A percentile compares a stretch with the other conserved stretches of the same genome.
Conservation (phyloP, 108 stramenopile genomes). For the Epipyxis sp. region DNA sequence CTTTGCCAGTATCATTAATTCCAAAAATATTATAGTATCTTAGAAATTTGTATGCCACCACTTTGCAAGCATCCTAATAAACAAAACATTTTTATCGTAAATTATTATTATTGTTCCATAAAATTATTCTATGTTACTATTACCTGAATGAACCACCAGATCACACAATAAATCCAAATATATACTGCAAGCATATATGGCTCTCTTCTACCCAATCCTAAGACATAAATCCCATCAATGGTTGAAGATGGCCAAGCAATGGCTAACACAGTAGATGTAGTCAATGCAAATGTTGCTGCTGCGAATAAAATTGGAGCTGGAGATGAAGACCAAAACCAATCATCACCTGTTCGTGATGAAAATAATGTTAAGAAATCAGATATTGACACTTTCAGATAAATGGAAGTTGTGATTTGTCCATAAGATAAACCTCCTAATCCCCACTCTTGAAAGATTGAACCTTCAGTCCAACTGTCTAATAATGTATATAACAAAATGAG, state of each 20-base stretch:
- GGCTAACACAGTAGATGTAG: slow-evolving; percentile 34
- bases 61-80: slow-evolving; percentile 31
- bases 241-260: slow-evolving; percentile 33
- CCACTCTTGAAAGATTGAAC: slow-evolving; percentile 5
- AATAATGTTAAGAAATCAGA: slow-evolving; percentile 44
- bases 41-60: slow-evolving; percentile 25
- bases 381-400: slow-evolving; percentile 38
- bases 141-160: slow-evolving; percentile 31
- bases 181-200: slow-evolving; percentile 24
- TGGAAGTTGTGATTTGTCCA: slow-evolving; percentile 33
- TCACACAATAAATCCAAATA: slow-evolving; percentile 30
- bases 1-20: slow-evolving; percentile 13
- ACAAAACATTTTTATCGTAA: not conserved
- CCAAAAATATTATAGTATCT: slow-evolving; percentile 25
- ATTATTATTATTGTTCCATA: not conserved
- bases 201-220: slow-evolving; percentile 15
- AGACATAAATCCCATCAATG: slow-evolving; percentile 25
- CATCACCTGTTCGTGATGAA: slow-evolving; percentile 30
- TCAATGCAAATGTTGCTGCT: slow-evolving; percentile 30
- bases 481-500: slow-evolving; percentile 25
- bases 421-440: slow-evolving; percentile 32
- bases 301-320: slow-evolving; percentile 31
- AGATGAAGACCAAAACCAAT: slow-evolving; percentile 25
- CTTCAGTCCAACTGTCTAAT: not conserved
- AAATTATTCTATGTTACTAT: not conserved